Base-by-base conservation (phyloP, 2,329 filamentous ascomycete genomes). In the Verticillium dahliae region DNA sequence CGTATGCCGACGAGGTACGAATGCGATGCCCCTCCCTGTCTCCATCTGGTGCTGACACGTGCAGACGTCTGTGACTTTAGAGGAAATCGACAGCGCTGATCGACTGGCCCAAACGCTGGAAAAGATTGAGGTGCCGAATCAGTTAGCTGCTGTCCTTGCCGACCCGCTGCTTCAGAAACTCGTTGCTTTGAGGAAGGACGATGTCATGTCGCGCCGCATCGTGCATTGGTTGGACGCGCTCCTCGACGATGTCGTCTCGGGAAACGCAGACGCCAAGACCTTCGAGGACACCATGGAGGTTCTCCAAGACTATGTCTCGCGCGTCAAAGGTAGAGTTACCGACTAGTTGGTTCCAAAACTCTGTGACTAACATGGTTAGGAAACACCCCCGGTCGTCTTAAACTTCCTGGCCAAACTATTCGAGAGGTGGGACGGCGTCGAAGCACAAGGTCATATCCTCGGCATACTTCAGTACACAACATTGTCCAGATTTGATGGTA, bases 101-200 rank as follows among this genome's bases (percentile, higher is more conserved):
- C 81, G 85, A 58, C 88, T 96, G 63, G 87, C 92, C 6, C 82
- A 84, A 55, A 89, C 85, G 61, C 74, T 96, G 9, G 91, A 96
- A 67, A 90, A 83, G 66, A 87, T 96, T 33, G 90, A 95, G 72
- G 77, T 92, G 50, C 92, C 92, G 0, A 92, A 90, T 65, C 92
- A 96, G 73, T 80, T 96, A 1, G 86, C 92, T 50, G 90, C 92
- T 5, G 86, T 90, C 4, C 77, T 96, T 14, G 85, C 84, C 1
- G 90, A 96, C 69, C 89, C 89, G 3, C 78, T 96, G 35, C 81
- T 94, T 1, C 91, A 94, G 71, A 95, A 94, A 70, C 79, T 94
- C 31, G 76, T 91, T 38, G 76, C 90, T n/a, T 75, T 90, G 35
- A 82, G 84, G 58, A 83, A 87, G 1, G 81, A 84, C 39, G 74